Evolutionary conservation across 768 basidiomycete genomes (phyloP).

Genomic region (Leccinum obscurum): DNA sequence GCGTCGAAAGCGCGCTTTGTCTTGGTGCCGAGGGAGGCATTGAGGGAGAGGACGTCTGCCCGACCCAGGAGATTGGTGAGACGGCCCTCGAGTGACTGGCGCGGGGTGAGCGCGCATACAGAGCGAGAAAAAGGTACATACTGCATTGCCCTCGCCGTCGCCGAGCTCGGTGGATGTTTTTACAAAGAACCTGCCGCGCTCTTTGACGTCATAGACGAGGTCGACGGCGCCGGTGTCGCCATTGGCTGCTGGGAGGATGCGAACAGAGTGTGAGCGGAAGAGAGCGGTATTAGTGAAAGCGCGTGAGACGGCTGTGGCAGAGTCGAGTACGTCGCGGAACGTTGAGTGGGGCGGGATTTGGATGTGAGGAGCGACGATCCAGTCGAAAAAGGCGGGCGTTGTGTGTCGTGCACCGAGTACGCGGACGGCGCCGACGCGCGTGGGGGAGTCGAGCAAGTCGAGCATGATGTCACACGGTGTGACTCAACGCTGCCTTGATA

Average conservation of each 20-base stretch:
- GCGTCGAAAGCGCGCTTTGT: constrained; percentile 83
- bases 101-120: constrained; percentile 1
- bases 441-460: constrained; percentile 50
- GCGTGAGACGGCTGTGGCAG: constrained; percentile 65
- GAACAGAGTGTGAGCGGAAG: constrained; percentile 66
- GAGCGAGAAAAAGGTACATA: constrained; percentile 40
- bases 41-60: constrained; percentile 84
- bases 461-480: constrained; percentile 18
- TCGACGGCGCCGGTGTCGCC: constrained; percentile 69
- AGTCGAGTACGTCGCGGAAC: constrained; percentile 68
- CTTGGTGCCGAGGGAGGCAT: constrained; percentile 81
- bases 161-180: constrained; percentile 90
- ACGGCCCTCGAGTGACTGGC: constrained; percentile 73
- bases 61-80: constrained; percentile 90
- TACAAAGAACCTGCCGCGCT: constrained; percentile 73
- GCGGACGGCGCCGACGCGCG: constrained; percentile 74
- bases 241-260: constrained; percentile 57
- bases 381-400: constrained; percentile 77
- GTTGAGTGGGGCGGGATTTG: constrained; percentile 22
- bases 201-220: constrained; percentile 73
- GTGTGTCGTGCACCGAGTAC: constrained; percentile 76
- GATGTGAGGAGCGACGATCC: constrained; percentile 70
- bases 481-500: constrained; percentile 31
- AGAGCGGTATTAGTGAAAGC: constrained; percentile 74
- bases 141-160: constrained; percentile 91